A percentile compares a stretch with the other conserved stretches of the same genome.
These are phyloP conservation scores for apple (Malus domestica) DNA, from an alignment of 306 rosid genomes.

Conservation along the genomic window DNA sequence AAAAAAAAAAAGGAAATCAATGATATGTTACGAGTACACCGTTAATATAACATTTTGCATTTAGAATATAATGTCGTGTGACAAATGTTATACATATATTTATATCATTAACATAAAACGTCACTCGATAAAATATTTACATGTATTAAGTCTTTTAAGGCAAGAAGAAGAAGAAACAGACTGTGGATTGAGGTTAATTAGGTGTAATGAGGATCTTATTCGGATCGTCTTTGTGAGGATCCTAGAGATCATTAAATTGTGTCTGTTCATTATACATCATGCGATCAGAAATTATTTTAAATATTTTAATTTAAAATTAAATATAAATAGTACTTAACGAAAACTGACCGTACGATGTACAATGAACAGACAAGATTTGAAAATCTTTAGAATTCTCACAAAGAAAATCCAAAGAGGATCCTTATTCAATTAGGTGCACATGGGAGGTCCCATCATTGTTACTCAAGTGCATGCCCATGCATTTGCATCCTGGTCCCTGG, in stretches of 20 bases:
- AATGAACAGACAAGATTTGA: fast-evolving
- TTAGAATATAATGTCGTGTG: too few relatives aligned
- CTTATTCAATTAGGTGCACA: constrained; percentile 25
- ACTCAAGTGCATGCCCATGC: constrained; percentile 39
- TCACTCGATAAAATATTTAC: too few relatives aligned
- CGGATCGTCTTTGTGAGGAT: too few relatives aligned
- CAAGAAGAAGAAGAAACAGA: constrained; percentile 1
- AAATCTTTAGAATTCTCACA: too few relatives aligned
- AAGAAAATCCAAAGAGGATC: fast-evolving
- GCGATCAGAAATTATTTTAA: fast-evolving
- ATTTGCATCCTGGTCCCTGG: constrained; percentile 1
- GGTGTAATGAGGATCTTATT: not conserved
- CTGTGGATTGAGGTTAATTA: not conserved
- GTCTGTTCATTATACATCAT: too few relatives aligned
- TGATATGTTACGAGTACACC: fast-evolving
- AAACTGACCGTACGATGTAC: fast-evolving
- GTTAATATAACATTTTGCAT: not conserved
- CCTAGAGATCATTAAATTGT: fast-evolving
- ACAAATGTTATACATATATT: too few relatives aligned
- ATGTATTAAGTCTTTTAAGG: not conserved
- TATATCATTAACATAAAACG: too few relatives aligned
- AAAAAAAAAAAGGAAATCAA: not conserved
- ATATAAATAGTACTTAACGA: too few relatives aligned
- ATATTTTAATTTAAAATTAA: too few relatives aligned
- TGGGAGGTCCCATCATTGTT: constrained; percentile 47